phyloP scores from a whole-genome alignment of 345 rosid genomes.

The Ceriops decandra region DNA sequence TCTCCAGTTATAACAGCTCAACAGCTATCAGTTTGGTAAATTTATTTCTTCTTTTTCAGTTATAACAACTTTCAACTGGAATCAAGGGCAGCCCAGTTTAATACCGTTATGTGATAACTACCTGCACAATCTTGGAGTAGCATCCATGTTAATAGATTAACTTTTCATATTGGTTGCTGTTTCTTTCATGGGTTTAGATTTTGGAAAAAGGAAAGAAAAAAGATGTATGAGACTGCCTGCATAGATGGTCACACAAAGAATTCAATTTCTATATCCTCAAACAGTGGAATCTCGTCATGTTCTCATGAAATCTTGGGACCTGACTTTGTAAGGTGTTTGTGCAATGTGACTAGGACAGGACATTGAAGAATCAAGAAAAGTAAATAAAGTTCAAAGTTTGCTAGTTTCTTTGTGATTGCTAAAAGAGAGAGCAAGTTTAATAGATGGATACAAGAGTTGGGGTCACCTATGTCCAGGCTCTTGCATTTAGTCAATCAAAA shows the following conservation, averaged over 20 bases:
- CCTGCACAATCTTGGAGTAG: too few relatives aligned
- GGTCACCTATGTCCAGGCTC: too few relatives aligned
- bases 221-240: too few relatives aligned
- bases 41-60: too few relatives aligned
- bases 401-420: neutral
- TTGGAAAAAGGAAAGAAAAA: neutral
- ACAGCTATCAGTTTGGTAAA: too few relatives aligned
- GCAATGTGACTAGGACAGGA: neutral
- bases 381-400: too few relatives aligned
- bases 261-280: neutral
- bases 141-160: neutral
- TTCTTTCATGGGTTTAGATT: constrained; percentile 1
- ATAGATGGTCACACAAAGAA: neutral
- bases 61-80: too few relatives aligned
- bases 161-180: neutral
- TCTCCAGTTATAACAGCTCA: neutral
- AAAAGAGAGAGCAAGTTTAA: neutral
- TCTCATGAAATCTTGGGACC: neutral
- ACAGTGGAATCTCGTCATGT: neutral
- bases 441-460: too few relatives aligned
- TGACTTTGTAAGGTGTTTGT: neutral
- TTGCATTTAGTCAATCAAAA: too few relatives aligned
- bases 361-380: neutral
- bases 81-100: too few relatives aligned
- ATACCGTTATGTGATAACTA: too few relatives aligned